Percentiles rank a stretch among this genome's conserved stretches.
Conservation (phyloP, 352 stramenopile genomes). For the Phytophthora tubulina region DNA sequence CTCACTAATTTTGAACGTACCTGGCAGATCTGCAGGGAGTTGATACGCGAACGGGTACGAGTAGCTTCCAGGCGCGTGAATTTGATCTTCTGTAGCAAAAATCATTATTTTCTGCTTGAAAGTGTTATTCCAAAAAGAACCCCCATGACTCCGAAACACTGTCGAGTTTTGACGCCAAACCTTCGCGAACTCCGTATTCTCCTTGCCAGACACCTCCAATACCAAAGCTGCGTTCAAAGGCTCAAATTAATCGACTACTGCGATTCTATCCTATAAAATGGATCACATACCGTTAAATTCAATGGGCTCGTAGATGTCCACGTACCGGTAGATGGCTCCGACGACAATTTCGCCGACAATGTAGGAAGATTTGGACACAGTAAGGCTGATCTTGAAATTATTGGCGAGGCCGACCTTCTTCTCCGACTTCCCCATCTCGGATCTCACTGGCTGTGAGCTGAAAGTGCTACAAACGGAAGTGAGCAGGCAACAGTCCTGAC, state of each 20-base stretch:
- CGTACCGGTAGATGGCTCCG: constrained; percentile 51
- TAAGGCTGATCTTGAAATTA: constrained; percentile 72
- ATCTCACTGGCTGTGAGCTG: not conserved
- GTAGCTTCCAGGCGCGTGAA: constrained; percentile 56
- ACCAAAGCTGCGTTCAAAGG: constrained; percentile 50
- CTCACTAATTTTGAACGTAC: constrained; percentile 57
- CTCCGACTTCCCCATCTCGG: constrained; percentile 60
- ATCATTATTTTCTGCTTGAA: constrained; percentile 82
- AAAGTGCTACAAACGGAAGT: not conserved
- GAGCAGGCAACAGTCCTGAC: not conserved
- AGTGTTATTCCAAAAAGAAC: constrained; percentile 35
- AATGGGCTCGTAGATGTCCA: constrained; percentile 66
- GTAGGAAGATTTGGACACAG: constrained; percentile 68
- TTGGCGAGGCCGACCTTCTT: constrained; percentile 62
- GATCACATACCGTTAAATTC: constrained; percentile 56
- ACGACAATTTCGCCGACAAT: constrained; percentile 65
- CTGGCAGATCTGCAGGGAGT: constrained; percentile 56
- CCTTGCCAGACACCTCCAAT: constrained; percentile 68
- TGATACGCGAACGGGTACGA: constrained; percentile 77
- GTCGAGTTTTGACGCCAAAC: constrained; percentile 27
- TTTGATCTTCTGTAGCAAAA: constrained; percentile 43
- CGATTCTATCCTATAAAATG: too few species aligned
- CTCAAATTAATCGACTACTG: too few species aligned
- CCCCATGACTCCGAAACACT: too few species aligned
- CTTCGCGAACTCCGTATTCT: constrained; percentile 69